Evolutionary conservation across 768 basidiomycete genomes (phyloP).

Genomic region (Podaxis sp.): DNA sequence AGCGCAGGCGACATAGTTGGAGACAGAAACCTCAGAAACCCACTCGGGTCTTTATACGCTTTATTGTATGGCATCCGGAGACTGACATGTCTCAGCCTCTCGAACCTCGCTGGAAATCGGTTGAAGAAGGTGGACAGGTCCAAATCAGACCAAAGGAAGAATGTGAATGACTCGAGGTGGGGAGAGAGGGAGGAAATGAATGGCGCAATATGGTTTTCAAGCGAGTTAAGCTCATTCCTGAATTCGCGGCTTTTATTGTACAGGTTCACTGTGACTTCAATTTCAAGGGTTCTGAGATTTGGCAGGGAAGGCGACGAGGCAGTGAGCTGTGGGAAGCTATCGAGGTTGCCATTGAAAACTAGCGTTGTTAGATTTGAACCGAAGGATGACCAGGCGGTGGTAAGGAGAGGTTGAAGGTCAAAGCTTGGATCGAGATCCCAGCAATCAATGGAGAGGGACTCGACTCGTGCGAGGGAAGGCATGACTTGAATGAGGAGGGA

Average conservation of each 20-base stretch:
- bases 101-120: conserved; percentile 28
- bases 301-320: conserved; percentile 31
- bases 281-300: conserved; percentile 32
- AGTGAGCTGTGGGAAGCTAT: conserved; percentile 33
- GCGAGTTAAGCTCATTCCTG: conserved; percentile 23
- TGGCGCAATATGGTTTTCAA: conserved; percentile 35
- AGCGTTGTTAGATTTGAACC: conserved; percentile 34
- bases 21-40: conserved; percentile 33
- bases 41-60: conserved; percentile 35
- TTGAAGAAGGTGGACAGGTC: conserved; percentile 43
- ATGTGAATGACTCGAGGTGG: conserved; percentile 32
- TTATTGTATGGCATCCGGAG: conserved; percentile 41
- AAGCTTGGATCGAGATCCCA: conserved; percentile 35
- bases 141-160: conserved; percentile 41
- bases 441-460: conserved; percentile 37
- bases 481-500: conserved; percentile 28
- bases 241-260: conserved; percentile 15
- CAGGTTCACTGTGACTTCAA: conserved; percentile 41
- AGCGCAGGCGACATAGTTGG: conserved; percentile 29
- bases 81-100: conserved; percentile 31
- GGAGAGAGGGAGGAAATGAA: conserved; percentile 38
- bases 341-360: conserved; percentile 37
- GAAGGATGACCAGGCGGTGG: conserved; percentile 39
- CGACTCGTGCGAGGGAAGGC: conserved; percentile 11
- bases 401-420: conserved; percentile 32